Percentiles rank a stretch among this genome's conserved stretches.
These are phyloP conservation scores for Cladosporium velox DNA, from an alignment of 2,329 filamentous ascomycete genomes.

Conservation along the genomic window DNA sequence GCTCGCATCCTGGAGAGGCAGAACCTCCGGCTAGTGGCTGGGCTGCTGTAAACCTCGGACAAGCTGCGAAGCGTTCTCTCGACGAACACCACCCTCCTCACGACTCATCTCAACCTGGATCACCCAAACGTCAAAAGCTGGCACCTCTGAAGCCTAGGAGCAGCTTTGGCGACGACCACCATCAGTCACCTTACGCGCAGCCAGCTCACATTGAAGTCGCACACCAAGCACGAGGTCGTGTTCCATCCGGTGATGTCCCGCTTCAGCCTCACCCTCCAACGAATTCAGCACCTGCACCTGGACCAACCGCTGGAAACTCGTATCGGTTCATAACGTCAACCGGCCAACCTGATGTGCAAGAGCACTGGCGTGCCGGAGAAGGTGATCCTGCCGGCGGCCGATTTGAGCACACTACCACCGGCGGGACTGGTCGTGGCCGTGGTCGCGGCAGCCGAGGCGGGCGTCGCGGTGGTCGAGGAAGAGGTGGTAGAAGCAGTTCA, in stretches of 20 bases:
- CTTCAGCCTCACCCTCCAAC: slow-evolving; percentile 20
- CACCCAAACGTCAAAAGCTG: slow-evolving; percentile 50
- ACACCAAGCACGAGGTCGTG: slow-evolving; percentile 4
- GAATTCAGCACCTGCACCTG: slow-evolving; percentile 24
- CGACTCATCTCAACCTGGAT: slow-evolving; percentile 37
- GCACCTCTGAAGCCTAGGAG: slow-evolving; percentile 40
- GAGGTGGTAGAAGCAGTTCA: slow-evolving; percentile 34
- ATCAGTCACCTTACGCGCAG: slow-evolving; percentile 21
- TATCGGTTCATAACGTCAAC: slow-evolving; percentile 40
- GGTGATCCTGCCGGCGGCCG: slow-evolving; percentile 16
- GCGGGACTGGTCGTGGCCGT: slow-evolving; percentile 12
- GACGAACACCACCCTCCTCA: slow-evolving; percentile 39
- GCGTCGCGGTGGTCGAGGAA: slow-evolving; percentile 42
- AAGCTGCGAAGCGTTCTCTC: slow-evolving; percentile 44
- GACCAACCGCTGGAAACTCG: slow-evolving; percentile 26
- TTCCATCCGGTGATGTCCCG: slow-evolving; percentile 6
- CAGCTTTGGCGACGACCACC: slow-evolving; percentile 34
- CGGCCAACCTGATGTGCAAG: slow-evolving; percentile 32
- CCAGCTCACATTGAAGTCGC: slow-evolving; percentile 9
- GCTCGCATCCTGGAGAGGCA: slow-evolving; percentile 28
- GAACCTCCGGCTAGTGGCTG: slow-evolving; percentile 40
- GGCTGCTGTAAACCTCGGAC: slow-evolving; percentile 48
- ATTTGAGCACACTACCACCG: slow-evolving; percentile 3
- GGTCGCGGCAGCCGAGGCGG: slow-evolving; percentile 31
- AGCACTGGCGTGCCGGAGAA: slow-evolving; percentile 31